A percentile compares a stretch with the other conserved stretches of the same genome.
Conservation (phyloP, 495 filamentous ascomycete genomes). For the Clavariopsis aquatica region DNA sequence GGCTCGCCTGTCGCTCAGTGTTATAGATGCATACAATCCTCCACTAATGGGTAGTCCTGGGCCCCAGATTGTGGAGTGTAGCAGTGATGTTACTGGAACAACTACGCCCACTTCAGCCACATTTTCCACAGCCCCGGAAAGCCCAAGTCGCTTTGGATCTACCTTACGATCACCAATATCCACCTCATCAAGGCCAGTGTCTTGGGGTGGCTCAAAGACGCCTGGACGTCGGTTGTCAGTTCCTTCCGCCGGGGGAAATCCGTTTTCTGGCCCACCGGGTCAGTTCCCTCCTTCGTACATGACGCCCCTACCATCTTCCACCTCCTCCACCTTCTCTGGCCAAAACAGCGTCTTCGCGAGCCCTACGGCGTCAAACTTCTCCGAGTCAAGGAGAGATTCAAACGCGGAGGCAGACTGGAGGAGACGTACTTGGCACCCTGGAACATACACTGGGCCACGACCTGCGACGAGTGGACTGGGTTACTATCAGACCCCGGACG, state of each 20-base stretch:
- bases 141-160: slow-evolving; percentile 65
- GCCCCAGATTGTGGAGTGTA: slow-evolving; percentile 50
- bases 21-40: slow-evolving; percentile 57
- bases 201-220: slow-evolving; percentile 66
- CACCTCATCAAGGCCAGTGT: slow-evolving; percentile 61
- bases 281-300: slow-evolving; percentile 56
- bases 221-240: slow-evolving; percentile 78
- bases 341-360: slow-evolving; percentile 64
- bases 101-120: slow-evolving; percentile 74
- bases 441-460: slow-evolving; percentile 61
- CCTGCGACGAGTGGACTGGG: slow-evolving; percentile 62
- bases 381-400: slow-evolving; percentile 66
- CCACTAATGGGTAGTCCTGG: slow-evolving; percentile 50
- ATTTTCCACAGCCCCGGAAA: slow-evolving; percentile 70
- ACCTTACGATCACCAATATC: slow-evolving; percentile 68
- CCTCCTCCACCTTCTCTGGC: slow-evolving; percentile 57
- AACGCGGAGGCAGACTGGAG: slow-evolving; percentile 74
- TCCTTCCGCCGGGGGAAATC: slow-evolving; percentile 68
- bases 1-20: slow-evolving; percentile 56
- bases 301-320: slow-evolving; percentile 57
- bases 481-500: slow-evolving; percentile 62
- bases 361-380: slow-evolving; percentile 68
- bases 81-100: slow-evolving; percentile 64
- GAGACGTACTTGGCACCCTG: slow-evolving; percentile 87
- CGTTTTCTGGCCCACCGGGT: slow-evolving; percentile 69